Evolutionary conservation across 306 rosid genomes (phyloP).

Genomic region (Ceratonia siliqua): DNA sequence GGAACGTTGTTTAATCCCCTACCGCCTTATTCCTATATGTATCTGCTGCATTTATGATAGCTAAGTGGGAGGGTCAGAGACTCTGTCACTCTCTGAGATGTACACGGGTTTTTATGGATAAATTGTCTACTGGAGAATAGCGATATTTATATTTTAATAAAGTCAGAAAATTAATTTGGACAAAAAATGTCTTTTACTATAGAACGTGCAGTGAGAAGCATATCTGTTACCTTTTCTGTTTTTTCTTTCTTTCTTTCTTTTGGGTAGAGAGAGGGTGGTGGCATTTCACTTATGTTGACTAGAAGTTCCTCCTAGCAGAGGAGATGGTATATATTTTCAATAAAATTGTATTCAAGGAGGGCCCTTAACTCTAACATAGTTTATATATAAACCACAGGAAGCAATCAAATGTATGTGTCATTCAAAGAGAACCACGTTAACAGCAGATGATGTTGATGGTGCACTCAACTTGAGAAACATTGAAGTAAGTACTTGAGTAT

Average conservation of each 20-base stretch:
- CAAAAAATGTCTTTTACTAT: not conserved
- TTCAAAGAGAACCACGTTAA: slow-evolving; percentile 68
- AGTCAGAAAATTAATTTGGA: not conserved
- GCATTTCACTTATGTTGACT: not conserved
- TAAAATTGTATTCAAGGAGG: not conserved
- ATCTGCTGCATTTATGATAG: not conserved
- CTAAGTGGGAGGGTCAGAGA: not conserved
- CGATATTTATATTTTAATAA: not conserved
- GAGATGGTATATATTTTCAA: not conserved
- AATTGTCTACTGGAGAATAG: not conserved
- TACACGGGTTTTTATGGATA: not conserved
- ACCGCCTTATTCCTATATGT: not conserved
- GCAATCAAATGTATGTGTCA: slow-evolving; percentile 96
- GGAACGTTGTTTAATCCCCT: not conserved
- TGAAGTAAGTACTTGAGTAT: slow-evolving; percentile 56
- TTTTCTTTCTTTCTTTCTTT: not conserved
- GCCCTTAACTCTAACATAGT: not conserved
- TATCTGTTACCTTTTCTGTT: not conserved
- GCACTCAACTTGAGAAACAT: slow-evolving; percentile 86
- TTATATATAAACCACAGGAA: slow-evolving; percentile 55
- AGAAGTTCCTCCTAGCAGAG: not conserved
- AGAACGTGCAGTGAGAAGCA: slow-evolving; percentile 6
- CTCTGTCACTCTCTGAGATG: not conserved
- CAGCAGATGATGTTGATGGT: slow-evolving; percentile 75
- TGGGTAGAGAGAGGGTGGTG: not conserved